Base-by-base conservation (phyloP, 1,284 basidiomycete species). In the Heimioporus retisporus region DNA sequence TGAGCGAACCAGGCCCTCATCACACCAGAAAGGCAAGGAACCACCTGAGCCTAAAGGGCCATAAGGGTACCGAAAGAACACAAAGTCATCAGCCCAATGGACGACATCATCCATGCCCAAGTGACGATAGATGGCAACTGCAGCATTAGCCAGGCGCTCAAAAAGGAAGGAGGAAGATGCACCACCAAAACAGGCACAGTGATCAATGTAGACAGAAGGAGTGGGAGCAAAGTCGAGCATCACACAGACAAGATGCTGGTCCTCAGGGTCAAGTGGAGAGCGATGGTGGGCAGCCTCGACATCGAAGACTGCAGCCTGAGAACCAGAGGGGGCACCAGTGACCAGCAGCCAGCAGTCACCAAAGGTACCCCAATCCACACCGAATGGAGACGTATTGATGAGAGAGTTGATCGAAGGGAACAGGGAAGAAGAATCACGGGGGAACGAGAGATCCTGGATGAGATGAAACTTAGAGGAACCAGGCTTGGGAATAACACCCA, bases 11-110 rank as follows among this genome's bases (percentile, higher is more conserved):
- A n/a, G n/a, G n/a, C n/a, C n/a, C 15, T 62, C 50, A 23, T 66
- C 55, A 25, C 65, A 59, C 2, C 48, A 21, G 31, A 63, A 67
- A 11, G 21, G 14, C 19, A 35, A 64, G 3, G 57, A 51, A 43
- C 15, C 18, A 40, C 11, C 57, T 40, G 11, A 44, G 43, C 18
- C 18, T 55, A 31, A 15, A 40, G n/a, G n/a, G n/a, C n/a, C n/a
- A n/a, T n/a, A n/a, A n/a, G n/a, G 70, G 66, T 44, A 65, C 4
- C 62, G 66, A 7, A 69, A 69, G 44, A 71, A 68, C 0, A 64
- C 31, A 28, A 65, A 70, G 40, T 76, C 69, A 46, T 77, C 69
- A 0, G 72, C 71, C 75, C 75, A 77, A 21, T 71, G 71, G 2
- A 69, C 13, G 10, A 60, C 55, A 25, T 50, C 44, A 2, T 56